Conservation (phyloP, 345 rosid genomes). For the Excoecaria cochinchinensis region DNA sequence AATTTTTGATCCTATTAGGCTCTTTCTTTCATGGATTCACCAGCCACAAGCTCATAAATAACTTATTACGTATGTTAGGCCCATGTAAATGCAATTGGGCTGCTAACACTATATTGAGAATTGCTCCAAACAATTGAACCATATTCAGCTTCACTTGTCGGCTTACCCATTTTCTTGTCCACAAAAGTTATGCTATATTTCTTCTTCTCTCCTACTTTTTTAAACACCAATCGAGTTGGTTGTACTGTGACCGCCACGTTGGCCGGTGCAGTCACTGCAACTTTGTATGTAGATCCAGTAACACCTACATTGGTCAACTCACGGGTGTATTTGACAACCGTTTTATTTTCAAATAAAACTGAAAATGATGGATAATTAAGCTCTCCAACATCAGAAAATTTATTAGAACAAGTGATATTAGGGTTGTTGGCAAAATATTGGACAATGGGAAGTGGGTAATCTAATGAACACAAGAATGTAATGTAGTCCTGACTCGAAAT, state of each 20-base stretch:
- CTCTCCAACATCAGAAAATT: not conserved
- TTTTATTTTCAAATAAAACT: not conserved
- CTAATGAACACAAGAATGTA: too few species aligned
- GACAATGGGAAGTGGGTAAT: too few species aligned
- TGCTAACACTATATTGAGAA: constrained; percentile 59
- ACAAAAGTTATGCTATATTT: constrained; percentile 64
- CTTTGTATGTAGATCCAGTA: constrained; percentile 50
- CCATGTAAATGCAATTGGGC: constrained; percentile 80
- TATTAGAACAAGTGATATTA: too few species aligned
- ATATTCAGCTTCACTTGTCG: constrained; percentile 40
- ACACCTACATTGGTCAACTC: constrained; percentile 75
- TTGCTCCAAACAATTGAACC: constrained; percentile 77
- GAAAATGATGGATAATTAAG: too few species aligned
- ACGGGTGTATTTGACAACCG: constrained; percentile 66
- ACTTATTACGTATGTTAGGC: constrained; percentile 17
- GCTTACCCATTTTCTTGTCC: constrained; percentile 43
- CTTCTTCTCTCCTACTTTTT: constrained; percentile 58
- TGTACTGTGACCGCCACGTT: constrained; percentile 51
- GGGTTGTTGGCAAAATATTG: too few species aligned
- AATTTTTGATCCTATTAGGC: too few species aligned
- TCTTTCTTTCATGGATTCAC: too few species aligned
- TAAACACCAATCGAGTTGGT: constrained; percentile 52
- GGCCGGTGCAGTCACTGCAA: constrained; percentile 40
- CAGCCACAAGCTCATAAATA: too few species aligned
- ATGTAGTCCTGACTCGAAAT: too few species aligned